phyloP scores from a whole-genome alignment of 805 yeast species.

The Metschnikowia gruessii region DNA sequence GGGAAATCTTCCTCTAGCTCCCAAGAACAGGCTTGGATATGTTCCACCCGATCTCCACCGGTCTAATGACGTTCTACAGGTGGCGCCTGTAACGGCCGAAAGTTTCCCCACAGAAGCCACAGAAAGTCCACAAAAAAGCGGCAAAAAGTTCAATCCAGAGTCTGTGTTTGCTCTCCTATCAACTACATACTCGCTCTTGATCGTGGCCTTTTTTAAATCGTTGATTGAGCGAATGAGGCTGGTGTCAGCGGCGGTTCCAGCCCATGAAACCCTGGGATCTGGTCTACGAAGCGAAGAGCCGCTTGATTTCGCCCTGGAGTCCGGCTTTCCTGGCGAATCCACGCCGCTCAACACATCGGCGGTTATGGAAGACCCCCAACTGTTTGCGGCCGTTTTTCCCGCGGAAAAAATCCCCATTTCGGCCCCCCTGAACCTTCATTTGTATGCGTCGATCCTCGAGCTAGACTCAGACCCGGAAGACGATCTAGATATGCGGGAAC shows the following conservation, averaged over 20 bases:
- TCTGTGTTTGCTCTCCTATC: slow-evolving; percentile 8
- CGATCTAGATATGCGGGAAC: slow-evolving; percentile 9
- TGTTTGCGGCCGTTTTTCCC: not conserved
- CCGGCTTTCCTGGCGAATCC: slow-evolving; percentile 8
- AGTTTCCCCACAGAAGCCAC: not conserved
- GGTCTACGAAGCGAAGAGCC: slow-evolving; percentile 2
- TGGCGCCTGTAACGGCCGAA: not conserved
- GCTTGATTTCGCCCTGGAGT: not conserved
- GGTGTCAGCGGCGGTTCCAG: not conserved
- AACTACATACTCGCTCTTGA: slow-evolving; percentile 12
- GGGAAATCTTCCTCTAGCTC: slow-evolving; percentile 6
- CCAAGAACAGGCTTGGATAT: slow-evolving; percentile 8
- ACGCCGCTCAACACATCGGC: slow-evolving; percentile 3
- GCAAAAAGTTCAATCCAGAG: slow-evolving; percentile 1
- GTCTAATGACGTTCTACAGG: too few species aligned
- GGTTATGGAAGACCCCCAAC: not conserved
- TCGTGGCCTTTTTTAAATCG: slow-evolving; percentile 12
- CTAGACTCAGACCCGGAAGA: slow-evolving; percentile 18
- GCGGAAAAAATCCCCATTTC: not conserved
- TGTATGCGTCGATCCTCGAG: slow-evolving; percentile 15
- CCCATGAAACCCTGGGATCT: not conserved
- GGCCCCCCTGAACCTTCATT: not conserved
- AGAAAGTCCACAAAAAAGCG: not conserved
- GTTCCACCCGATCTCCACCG: slow-evolving; percentile 3
- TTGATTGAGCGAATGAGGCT: slow-evolving; percentile 6